phyloP scores from a whole-genome alignment of 768 basidiomycete genomes.

The Sporobolomyces pararoseus region DNA sequence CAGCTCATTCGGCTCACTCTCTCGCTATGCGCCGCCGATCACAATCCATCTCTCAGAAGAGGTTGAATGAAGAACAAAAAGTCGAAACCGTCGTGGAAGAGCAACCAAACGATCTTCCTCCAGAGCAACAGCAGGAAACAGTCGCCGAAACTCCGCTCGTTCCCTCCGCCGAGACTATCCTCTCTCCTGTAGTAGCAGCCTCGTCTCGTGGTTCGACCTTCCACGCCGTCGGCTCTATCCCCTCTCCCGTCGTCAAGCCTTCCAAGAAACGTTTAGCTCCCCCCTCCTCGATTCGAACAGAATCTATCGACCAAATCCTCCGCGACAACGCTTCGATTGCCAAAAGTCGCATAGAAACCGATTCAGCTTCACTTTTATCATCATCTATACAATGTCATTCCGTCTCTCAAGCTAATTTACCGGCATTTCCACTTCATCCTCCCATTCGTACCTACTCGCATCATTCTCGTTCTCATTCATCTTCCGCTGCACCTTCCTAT shows the following conservation, averaged over 20 bases:
- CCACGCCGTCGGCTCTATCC: no score
- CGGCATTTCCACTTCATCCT: neutral
- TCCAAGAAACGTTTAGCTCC: no score
- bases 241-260: no score
- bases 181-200: no score
- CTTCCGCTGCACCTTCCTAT: neutral
- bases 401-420: no score
- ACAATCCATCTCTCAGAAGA: no score
- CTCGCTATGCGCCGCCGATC: conserved; percentile 15
- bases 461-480: neutral
- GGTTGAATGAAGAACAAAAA: neutral
- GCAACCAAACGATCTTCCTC: neutral
- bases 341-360: no score
- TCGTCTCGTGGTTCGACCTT: no score
- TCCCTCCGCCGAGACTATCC: no score
- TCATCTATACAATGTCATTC: no score
- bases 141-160: neutral
- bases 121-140: neutral
- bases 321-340: neutral
- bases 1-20: conserved; percentile 24
- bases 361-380: neutral
- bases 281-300: neutral
- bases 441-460: neutral
- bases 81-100: neutral
- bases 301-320: neutral